These are phyloP conservation scores for Brassica nigra DNA, from an alignment of 345 rosid genomes.

Conservation along the genomic window DNA sequence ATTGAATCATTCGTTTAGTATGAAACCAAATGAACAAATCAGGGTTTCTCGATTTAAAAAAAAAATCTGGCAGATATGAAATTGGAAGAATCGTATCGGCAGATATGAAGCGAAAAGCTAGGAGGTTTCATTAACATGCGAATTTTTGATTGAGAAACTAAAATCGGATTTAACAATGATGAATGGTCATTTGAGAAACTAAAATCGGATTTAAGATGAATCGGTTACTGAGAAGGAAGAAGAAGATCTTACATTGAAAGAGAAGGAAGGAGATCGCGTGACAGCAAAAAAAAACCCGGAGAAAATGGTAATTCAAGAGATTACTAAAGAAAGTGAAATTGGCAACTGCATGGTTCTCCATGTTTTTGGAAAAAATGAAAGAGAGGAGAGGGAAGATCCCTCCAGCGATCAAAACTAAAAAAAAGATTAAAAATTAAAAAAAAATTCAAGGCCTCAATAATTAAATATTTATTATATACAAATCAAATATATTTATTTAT, in stretches of 20 bases:
- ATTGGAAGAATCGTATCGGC: background rate
- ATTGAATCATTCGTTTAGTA: background rate
- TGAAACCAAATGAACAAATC: background rate
- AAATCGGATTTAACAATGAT: background rate
- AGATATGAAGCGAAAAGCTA: background rate
- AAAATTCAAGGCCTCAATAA: too few relatives aligned
- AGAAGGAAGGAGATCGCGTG: background rate
- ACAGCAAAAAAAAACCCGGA: background rate
- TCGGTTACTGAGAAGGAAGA: background rate
- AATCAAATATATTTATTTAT: too few relatives aligned
- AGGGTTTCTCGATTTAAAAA: background rate
- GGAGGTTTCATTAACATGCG: background rate
- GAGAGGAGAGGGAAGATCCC: too few relatives aligned
- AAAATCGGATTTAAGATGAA: background rate
- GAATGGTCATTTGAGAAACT: too few relatives aligned
- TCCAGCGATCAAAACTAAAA: too few relatives aligned
- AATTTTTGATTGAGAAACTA: too few relatives aligned
- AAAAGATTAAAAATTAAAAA: too few relatives aligned
- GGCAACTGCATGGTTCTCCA: too few relatives aligned
- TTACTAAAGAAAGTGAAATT: too few relatives aligned
- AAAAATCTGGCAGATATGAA: background rate
- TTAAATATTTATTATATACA: too few relatives aligned
- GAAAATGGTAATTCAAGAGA: too few relatives aligned
- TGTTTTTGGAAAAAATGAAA: too few relatives aligned
- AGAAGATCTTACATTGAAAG: constrained; percentile 22